Evolutionary conservation across 75 land plant genomes (phyloP), one percentile per base, ranked within the genome.

Genomic region (Cryptomeria japonica): DNA sequence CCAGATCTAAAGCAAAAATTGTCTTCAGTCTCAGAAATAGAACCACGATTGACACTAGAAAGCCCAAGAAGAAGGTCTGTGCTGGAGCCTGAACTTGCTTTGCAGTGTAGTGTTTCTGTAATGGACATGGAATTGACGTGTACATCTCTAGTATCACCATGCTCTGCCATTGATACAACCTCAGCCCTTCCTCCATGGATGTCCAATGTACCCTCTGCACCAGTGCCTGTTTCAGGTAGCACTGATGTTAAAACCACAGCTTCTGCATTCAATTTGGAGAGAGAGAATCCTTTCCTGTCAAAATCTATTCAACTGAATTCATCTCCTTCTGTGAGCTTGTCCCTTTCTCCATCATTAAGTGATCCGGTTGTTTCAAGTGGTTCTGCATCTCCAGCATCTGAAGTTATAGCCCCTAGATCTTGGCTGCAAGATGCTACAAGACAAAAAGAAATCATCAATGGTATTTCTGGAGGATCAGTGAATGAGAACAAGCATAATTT

Each of bases 271-370:
- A 25, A 37, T 56, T 31, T 87, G 53, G 51, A 80, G 53, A 49
- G 16, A 32, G 51, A 37, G 36, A 83, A 49, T 80, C 32, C 61
- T 83, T 32, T 83, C 56, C 19, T 16, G 8, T 83, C 88, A 46
- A 49, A 37, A 80, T 39, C 38, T 32, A 82, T 64, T 73, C 84
- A 75, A 34, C 49, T n/a, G 49, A 80, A 86, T 38, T 41, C 90
- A 13, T 89, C 92, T 14, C 90, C 92, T 47, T 91, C 92, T 1
- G 93, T 92, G 31, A 89, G 87, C 39, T 84, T 91, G 18, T 87
- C 90, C 9, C 88, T 91, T 2, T 91, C 92, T 22, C 87, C 91
- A 3, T 88, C 91, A 18, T 46, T 77, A 37, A 55, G 87, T 49
- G 89, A 87, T 41, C 53, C 88, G 38, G 77, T 84, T 53, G 70